A percentile compares a stretch with the other conserved stretches of the same genome.
These are phyloP conservation scores for Rubus parviflorus DNA, from an alignment of 306 rosid genomes.

Conservation along the genomic window DNA sequence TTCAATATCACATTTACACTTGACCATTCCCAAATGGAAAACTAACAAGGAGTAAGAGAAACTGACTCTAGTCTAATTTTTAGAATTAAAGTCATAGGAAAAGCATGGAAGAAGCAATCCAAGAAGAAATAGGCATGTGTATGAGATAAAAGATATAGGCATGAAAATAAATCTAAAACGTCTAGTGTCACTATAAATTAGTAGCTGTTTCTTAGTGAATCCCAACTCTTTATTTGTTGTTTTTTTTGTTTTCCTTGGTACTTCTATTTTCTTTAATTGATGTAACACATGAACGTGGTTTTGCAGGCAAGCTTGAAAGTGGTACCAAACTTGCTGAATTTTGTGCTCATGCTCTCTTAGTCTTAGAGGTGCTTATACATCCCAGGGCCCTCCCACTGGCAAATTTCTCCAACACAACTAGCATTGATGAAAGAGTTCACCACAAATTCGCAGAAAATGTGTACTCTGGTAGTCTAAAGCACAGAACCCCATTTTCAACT, in stretches of 20 bases:
- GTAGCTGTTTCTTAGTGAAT: neutral
- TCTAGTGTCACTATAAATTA: neutral
- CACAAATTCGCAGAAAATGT: conserved; percentile 29
- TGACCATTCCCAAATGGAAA: neutral
- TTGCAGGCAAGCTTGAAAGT: conserved; percentile 70
- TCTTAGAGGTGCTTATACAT: conserved; percentile 87
- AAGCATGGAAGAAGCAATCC: conserved; percentile 8
- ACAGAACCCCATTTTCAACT: conserved; percentile 26
- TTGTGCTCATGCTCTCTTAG: conserved; percentile 79
- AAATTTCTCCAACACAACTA: conserved; percentile 34
- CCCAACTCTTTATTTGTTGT: neutral
- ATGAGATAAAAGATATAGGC: neutral
- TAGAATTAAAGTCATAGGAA: neutral
- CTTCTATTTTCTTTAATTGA: conserved; percentile 12
- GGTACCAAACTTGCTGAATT: conserved; percentile 76
- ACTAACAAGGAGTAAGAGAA: neutral
- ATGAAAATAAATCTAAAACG: neutral
- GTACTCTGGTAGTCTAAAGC: conserved; percentile 27
- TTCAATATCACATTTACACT: neutral
- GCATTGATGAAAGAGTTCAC: conserved; percentile 30
- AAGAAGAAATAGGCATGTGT: neutral
- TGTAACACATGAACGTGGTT: conserved; percentile 23
- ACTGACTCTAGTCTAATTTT: neutral
- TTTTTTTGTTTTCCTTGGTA: neutral
- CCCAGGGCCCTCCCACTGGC: conserved; percentile 72